These are phyloP conservation scores for Chernovozyma aurita DNA, from an alignment of 1,139 yeast species.

Conservation along the genomic window DNA sequence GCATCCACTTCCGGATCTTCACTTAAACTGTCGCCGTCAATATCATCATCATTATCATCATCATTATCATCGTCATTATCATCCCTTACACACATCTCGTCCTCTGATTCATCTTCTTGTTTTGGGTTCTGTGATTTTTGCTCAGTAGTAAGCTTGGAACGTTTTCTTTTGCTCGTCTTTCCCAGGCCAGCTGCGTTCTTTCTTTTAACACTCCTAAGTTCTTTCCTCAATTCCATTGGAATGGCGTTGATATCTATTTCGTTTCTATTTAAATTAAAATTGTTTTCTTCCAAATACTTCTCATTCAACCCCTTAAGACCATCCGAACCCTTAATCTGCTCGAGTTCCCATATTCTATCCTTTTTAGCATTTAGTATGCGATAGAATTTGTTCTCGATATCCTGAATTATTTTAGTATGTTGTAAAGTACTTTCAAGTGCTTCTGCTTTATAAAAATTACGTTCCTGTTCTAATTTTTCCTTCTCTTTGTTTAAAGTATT, in stretches of 20 bases:
- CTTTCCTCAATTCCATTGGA: slow-evolving; percentile 17
- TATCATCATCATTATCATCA: slow-evolving; percentile 7
- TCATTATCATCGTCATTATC: slow-evolving; percentile 6
- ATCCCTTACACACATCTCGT: slow-evolving; percentile 3
- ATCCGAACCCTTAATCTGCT: slow-evolving; percentile 9
- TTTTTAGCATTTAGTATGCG: slow-evolving; percentile 35
- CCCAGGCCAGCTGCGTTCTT: neutral
- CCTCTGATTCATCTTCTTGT: slow-evolving; percentile 4
- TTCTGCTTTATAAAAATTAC: slow-evolving; percentile 12
- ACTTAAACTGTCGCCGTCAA: slow-evolving; percentile 4
- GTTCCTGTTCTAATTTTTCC: slow-evolving; percentile 13
- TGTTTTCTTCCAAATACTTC: slow-evolving; percentile 14
- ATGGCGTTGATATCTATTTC: slow-evolving; percentile 16
- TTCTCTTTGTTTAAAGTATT: slow-evolving; percentile 11
- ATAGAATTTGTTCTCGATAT: slow-evolving; percentile 34
- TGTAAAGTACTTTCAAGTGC: slow-evolving; percentile 12
- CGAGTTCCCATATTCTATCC: slow-evolving; percentile 30
- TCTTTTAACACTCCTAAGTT: slow-evolving; percentile 4
- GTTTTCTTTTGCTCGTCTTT: neutral
- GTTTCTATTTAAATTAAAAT: slow-evolving; percentile 17
- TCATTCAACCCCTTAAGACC: slow-evolving; percentile 20
- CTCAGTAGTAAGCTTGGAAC: neutral
- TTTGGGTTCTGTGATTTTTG: slow-evolving; percentile 3
- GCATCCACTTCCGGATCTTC: slow-evolving; percentile 2
- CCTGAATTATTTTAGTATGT: slow-evolving; percentile 23